Evolutionary conservation across 2,329 filamentous ascomycete species (phyloP).

Genomic region (Hymenoscyphus repandus): DNA sequence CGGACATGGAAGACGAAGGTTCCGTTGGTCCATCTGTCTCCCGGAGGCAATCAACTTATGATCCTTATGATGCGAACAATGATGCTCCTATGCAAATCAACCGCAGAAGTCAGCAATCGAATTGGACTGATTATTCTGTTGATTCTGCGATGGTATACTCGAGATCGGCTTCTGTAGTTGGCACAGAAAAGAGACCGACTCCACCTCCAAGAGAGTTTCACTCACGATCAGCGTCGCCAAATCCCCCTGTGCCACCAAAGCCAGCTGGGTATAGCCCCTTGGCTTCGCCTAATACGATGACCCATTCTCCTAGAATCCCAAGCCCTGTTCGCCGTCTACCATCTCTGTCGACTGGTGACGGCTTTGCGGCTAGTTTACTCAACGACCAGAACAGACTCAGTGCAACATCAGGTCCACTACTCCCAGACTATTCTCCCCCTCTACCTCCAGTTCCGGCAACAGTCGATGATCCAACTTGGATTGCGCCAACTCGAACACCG

Average conservation of each 20-base stretch:
- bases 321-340: constrained; percentile 19
- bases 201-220: constrained; percentile 37
- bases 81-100: constrained; percentile 16
- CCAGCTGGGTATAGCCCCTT: constrained; percentile 24
- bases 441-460: constrained; percentile 9
- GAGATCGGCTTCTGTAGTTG: constrained; percentile 10
- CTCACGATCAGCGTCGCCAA: constrained; percentile 32
- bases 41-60: constrained; percentile 16
- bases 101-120: constrained; percentile 23
- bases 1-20: constrained; percentile 31
- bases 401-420: constrained; percentile 15
- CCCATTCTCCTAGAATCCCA: constrained; percentile 4
- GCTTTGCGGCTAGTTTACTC: constrained; percentile 22
- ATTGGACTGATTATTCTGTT: constrained; percentile 29
- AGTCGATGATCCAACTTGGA: constrained; percentile 5
- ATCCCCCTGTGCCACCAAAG: constrained; percentile 24
- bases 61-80: constrained; percentile 16
- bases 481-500: constrained; percentile 15
- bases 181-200: constrained; percentile 32
- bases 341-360: constrained; percentile 21
- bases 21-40: constrained; percentile 17
- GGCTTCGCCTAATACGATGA: constrained; percentile 18
- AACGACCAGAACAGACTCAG: constrained; percentile 15
- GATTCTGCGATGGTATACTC: constrained; percentile 21
- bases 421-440: constrained; percentile 24